Percentiles rank a stretch among this genome's conserved stretches.
Evolutionary conservation across 106 monocot genomes (phyloP).

Genomic region (Phalaenopsis aphrodite): DNA sequence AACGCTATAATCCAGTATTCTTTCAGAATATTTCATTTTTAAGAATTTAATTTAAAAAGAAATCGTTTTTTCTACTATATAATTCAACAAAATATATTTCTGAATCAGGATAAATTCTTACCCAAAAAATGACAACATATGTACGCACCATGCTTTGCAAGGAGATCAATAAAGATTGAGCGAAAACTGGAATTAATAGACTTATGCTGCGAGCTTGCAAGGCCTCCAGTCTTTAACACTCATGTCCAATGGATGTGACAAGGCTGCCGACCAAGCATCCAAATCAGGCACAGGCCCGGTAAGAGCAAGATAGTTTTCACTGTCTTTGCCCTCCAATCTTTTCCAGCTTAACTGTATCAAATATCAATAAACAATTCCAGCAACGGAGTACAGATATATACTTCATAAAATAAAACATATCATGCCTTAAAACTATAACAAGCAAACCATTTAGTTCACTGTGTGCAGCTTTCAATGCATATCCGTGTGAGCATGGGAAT

Average conservation of each 20-base stretch:
- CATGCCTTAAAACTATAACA: background rate
- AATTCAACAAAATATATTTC: no score
- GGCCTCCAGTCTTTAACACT: slow-evolving; percentile 59
- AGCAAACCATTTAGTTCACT: background rate
- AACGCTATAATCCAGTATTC: no score
- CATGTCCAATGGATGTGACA: slow-evolving; percentile 45
- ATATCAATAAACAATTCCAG: background rate
- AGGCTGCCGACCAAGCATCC: slow-evolving; percentile 52
- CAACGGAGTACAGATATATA: background rate
- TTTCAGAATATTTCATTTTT: no score
- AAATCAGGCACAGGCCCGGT: slow-evolving; percentile 72
- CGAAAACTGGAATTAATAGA: background rate
- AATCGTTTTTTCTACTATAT: no score
- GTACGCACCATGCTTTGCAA: no score
- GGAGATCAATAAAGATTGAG: background rate
- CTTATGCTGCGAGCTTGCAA: slow-evolving; percentile 26
- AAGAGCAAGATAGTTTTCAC: slow-evolving; percentile 81
- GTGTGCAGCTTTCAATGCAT: no score
- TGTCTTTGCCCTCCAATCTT: slow-evolving; percentile 41
- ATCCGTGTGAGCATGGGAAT: no score
- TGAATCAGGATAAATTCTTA: no score
- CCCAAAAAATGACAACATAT: no score
- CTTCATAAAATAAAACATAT: background rate
- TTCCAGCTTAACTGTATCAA: slow-evolving; percentile 74
- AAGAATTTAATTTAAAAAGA: no score